Percentiles rank a stretch among this genome's conserved stretches.
phyloP scores from a whole-genome alignment of 2,329 filamentous ascomycete genomes.

The Davidsoniella eucalypti region DNA sequence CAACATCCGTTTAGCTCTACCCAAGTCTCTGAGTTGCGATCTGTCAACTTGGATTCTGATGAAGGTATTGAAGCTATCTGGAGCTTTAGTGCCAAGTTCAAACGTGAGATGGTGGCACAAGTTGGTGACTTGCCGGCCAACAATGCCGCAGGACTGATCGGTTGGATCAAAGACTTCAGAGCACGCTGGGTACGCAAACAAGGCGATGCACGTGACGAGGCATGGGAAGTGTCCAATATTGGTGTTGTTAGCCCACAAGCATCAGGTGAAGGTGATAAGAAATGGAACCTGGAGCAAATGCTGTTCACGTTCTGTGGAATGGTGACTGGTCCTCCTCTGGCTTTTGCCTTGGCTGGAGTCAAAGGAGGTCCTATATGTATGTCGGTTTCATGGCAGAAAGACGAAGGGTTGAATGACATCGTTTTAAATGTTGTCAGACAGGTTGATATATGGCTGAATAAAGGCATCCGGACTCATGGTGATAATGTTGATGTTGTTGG shows the following conservation, averaged over 20 bases:
- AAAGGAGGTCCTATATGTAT: constrained; percentile 24
- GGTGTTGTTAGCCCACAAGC: constrained; percentile 22
- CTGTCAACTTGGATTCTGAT: no score
- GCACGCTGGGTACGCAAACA: constrained; percentile 25
- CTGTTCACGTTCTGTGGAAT: constrained; percentile 34
- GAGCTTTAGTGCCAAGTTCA: constrained; percentile 23
- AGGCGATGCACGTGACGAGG: constrained; percentile 24
- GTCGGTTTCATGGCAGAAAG: constrained; percentile 29
- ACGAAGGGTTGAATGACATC: not conserved
- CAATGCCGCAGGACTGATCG: constrained; percentile 27
- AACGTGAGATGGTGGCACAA: constrained; percentile 21
- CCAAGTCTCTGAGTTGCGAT: constrained; percentile 14
- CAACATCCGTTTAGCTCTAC: constrained; percentile 18
- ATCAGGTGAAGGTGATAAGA: not conserved
- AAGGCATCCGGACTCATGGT: no score
- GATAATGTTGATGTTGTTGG: no score
- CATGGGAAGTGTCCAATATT: constrained; percentile 38
- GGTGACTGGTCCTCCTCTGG: constrained; percentile 26
- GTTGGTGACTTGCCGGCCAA: constrained; percentile 23
- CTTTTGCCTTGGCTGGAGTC: constrained; percentile 31
- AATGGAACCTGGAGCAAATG: constrained; percentile 26
- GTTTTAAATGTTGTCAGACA: not conserved
- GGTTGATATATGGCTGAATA: no score
- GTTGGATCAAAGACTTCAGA: constrained; percentile 28
- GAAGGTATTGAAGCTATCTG: constrained; percentile 22